Percentiles rank a stretch among this genome's conserved stretches.
Conservation (phyloP, 2,329 filamentous ascomycete genomes). For the Xylaria sp. region DNA sequence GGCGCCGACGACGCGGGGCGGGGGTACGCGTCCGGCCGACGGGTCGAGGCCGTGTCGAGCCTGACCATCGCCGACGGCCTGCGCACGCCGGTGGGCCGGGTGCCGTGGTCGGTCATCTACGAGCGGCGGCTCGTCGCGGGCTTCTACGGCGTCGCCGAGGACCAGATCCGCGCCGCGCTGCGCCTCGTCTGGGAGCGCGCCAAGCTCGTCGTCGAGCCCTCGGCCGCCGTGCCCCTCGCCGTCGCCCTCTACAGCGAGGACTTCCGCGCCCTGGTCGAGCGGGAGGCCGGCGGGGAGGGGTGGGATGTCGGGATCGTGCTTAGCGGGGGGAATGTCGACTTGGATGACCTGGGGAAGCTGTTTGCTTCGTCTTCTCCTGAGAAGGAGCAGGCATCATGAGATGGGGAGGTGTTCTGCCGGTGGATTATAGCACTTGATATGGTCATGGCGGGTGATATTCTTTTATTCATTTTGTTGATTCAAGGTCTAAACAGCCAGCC, state of each 20-base stretch:
- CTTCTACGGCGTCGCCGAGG: conserved; percentile 76
- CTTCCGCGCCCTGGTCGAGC: conserved; percentile 71
- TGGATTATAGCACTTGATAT: background rate
- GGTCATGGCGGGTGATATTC: background rate
- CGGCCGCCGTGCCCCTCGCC: conserved; percentile 80
- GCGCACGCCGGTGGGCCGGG: conserved; percentile 75
- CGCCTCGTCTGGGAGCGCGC: conserved; percentile 79
- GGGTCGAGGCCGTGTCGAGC: conserved; percentile 70
- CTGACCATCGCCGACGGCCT: conserved; percentile 89
- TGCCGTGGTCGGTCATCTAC: conserved; percentile 78
- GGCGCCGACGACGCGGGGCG: conserved; percentile 82
- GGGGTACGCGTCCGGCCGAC: conserved; percentile 64
- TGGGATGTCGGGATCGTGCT: conserved; percentile 71
- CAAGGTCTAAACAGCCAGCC: background rate
- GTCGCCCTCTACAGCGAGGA: conserved; percentile 84
- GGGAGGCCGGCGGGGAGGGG: conserved; percentile 69
- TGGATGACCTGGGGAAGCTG: conserved; percentile 56
- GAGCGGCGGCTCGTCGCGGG: conserved; percentile 69
- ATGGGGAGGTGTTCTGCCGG: background rate
- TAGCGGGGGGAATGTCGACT: conserved; percentile 61
- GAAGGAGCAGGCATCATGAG: conserved; percentile 11
- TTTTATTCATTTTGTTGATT: background rate
- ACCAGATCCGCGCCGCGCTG: conserved; percentile 78
- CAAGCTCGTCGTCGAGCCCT: conserved; percentile 91
- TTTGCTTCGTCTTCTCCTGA: too few relatives aligned